Base-by-base conservation (phyloP, 176 grass and related monocot genomes). In the Metroxylon sagu region DNA sequence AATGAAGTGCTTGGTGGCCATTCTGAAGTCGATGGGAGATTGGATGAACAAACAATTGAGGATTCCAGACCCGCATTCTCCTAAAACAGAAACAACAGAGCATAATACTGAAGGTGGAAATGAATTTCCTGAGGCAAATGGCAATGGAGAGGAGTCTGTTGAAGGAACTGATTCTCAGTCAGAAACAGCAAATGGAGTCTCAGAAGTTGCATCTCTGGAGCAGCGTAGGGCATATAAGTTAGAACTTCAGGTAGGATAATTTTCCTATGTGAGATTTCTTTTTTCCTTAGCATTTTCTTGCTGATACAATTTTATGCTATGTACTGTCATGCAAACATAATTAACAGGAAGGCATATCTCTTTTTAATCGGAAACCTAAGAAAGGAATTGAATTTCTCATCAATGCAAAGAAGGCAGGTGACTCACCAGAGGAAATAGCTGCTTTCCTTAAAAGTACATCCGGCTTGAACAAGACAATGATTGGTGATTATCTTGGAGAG, bases 1-100 rank as follows among this genome's bases (percentile, higher is more conserved):
- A 21, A 92, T 98, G 93, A 98, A 92, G 83, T 92, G 87, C 67
- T 83, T 98, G 65, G 88, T 98, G 26, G 81, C 93, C 61, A 98
- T 98, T 67, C 78, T 98, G 58, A 98, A 76, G 80, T 98, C 93
- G 43, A 98, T 98, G 93, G 93, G 93, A 58, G 93, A 98, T 83
- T 98, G 93, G 93, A 92, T 98, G 93, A 98, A 98, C 76, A 98
- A 92, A 74, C 93, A 98, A 61, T 77, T 98, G 63, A 78, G 87
- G 19, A 92, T 98, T 82, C 84, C 87, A 59, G 87, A 81, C 78
- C 69, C 82, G 17, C 67, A 85, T 67, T 83, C 84, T 80, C 82
- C 71, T 80, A 76, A 74, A 67, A 63, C 69, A 76, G 87, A 85
- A 83, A 75, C 71, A 69, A 81, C 81, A 49, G 80, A 87, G 70